phyloP scores from a whole-genome alignment of 495 filamentous ascomycete species.

The Podospora bellae-mahoneyi region DNA sequence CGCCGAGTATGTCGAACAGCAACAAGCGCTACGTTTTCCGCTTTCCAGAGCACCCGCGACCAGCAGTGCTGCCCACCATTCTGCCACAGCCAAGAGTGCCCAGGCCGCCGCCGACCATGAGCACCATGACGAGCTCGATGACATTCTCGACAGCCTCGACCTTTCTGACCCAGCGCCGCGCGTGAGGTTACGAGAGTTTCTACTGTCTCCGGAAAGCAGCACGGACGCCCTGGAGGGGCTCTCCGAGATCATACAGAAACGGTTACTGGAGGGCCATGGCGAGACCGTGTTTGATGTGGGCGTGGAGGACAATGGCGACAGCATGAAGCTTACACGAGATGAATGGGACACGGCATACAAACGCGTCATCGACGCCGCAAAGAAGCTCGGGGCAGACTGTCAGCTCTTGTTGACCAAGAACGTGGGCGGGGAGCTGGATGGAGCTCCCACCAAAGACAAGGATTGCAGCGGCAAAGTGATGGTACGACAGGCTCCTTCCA shows the following conservation, averaged over 20 bases:
- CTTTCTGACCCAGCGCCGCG: constrained; percentile 71
- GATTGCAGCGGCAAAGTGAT: constrained; percentile 78
- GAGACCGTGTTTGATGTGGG: constrained; percentile 92
- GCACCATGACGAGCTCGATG: constrained; percentile 83
- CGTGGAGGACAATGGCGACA: constrained; percentile 85
- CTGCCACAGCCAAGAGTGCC: constrained; percentile 48
- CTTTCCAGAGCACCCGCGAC: constrained; percentile 32
- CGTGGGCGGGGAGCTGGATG: constrained; percentile 74
- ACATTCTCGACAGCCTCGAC: constrained; percentile 82
- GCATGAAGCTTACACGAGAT: constrained; percentile 75
- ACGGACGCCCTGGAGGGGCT: constrained; percentile 54
- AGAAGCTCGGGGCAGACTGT: constrained; percentile 65
- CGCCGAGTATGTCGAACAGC: constrained; percentile 94
- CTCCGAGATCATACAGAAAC: constrained; percentile 58
- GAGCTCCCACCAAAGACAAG: constrained; percentile 62
- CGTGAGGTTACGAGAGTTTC: constrained; percentile 68
- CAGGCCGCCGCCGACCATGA: constrained; percentile 34
- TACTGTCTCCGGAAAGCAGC: constrained; percentile 62
- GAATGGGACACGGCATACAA: constrained; percentile 77
- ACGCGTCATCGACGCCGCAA: constrained; percentile 63
- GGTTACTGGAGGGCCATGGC: constrained; percentile 81
- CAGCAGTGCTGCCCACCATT: constrained; percentile 35
- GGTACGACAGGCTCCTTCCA: constrained; percentile 68
- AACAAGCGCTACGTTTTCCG: constrained; percentile 66
- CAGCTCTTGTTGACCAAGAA: constrained; percentile 83